phyloP scores from a whole-genome alignment of 192 early-diverging fungal species.

The Thamnidium elegans region DNA sequence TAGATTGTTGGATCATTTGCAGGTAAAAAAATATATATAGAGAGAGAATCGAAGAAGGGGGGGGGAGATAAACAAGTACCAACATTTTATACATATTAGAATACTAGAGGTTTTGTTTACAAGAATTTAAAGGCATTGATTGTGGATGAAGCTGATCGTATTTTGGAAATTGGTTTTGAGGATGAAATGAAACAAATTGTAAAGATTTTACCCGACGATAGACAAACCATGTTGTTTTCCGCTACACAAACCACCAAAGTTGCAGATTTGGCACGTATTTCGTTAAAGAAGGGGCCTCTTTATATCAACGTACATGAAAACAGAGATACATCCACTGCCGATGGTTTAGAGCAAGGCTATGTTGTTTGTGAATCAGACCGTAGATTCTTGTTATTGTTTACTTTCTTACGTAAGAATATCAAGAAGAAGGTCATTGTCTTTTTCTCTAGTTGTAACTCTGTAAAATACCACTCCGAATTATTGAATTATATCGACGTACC shows the following conservation, averaged over 20 bases:
- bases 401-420: conserved; percentile 95
- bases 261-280: conserved; percentile 96
- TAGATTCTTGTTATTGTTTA: conserved; percentile 96
- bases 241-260: conserved; percentile 99
- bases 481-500: conserved; percentile 99
- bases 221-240: conserved; percentile 98
- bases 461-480: conserved; percentile 96
- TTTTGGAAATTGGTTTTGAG: conserved; percentile 97
- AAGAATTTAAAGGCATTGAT: conserved; percentile 93
- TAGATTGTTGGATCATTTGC: conserved; percentile 96
- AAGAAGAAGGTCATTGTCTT: conserved; percentile 99
- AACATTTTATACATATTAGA: conserved; percentile 41
- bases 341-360: conserved; percentile 97
- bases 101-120: conserved; percentile 93
- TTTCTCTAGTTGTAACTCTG: conserved; percentile 95
- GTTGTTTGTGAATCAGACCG: conserved; percentile 90
- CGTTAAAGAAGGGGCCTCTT: conserved; percentile 90
- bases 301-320: conserved; percentile 99
- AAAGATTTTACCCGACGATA: conserved; percentile 86
- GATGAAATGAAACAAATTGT: conserved; percentile 98
- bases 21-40: conserved; percentile 42
- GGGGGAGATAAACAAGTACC: background rate
- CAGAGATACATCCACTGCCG: conserved; percentile 93
- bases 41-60: no score
- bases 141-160: conserved; percentile 98